phyloP scores from a whole-genome alignment of 441 rosid species.

The Populus hybrid region DNA sequence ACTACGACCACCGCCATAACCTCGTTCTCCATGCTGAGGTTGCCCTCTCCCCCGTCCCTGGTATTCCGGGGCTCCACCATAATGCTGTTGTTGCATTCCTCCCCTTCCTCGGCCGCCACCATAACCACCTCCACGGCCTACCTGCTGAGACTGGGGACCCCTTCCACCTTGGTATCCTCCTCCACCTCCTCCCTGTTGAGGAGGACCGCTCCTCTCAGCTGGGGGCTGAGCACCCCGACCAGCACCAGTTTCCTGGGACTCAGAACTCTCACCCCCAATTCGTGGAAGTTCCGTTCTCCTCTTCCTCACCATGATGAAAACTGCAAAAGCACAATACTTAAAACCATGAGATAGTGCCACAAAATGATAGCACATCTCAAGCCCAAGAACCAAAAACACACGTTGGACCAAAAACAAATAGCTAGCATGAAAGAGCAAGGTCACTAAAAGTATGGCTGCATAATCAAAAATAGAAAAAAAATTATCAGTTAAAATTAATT shows the following conservation, averaged over 20 bases:
- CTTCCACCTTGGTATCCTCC: constrained; percentile 28
- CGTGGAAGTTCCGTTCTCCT: constrained; percentile 53
- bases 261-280: constrained; percentile 39
- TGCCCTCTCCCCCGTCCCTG: constrained; percentile 80
- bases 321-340: neutral
- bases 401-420: neutral
- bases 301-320: constrained; percentile 62
- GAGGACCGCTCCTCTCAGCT: constrained; percentile 22
- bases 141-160: constrained; percentile 27
- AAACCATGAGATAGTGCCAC: neutral
- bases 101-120: constrained; percentile 58
- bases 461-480: too few species aligned
- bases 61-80: constrained; percentile 52
- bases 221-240: constrained; percentile 19
- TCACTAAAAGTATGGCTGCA: neutral
- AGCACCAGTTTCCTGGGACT: constrained; percentile 7
- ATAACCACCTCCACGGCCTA: constrained; percentile 46
- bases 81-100: constrained; percentile 58
- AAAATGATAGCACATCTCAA: neutral
- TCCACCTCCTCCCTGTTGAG: constrained; percentile 24
- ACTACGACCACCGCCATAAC: constrained; percentile 43
- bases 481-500: neutral
- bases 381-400: neutral
- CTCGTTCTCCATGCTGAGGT: constrained; percentile 57
- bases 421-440: neutral